Conservation (phyloP, 208 protist species). For the Balamuthia mandrillaris region DNA sequence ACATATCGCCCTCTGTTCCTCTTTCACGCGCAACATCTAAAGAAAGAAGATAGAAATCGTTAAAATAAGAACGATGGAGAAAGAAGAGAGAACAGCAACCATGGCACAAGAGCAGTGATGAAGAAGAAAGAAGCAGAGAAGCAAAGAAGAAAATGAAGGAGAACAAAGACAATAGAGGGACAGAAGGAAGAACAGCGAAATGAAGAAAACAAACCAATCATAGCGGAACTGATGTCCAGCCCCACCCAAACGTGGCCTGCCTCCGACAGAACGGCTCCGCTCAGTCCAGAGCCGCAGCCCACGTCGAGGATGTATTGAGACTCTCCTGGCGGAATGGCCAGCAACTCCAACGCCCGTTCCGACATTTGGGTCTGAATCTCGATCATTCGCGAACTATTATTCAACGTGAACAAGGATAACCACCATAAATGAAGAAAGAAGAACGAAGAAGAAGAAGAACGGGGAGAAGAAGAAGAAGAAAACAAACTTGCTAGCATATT, state of each 20-base stretch:
- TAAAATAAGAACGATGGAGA: too few species aligned
- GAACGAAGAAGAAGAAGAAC: background rate
- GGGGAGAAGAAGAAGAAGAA: background rate
- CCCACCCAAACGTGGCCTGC: conserved; percentile 94
- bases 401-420: background rate
- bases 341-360: conserved; percentile 94
- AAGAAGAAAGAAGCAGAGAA: too few species aligned
- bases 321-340: conserved; percentile 78
- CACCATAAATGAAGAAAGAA: background rate
- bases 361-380: conserved; percentile 95
- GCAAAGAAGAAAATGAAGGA: too few species aligned
- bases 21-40: conserved; percentile 75
- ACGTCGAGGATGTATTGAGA: conserved; percentile 92
- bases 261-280: conserved; percentile 89
- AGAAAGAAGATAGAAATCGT: too few species aligned
- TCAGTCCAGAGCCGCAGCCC: conserved; percentile 96
- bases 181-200: too few species aligned
- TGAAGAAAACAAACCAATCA: conserved; percentile 76
- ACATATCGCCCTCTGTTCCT: conserved; percentile 83
- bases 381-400: conserved; percentile 87
- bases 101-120: too few species aligned
- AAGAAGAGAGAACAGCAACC: too few species aligned
- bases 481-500: conserved; percentile 87
- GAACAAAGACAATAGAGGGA: too few species aligned
- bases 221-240: conserved; percentile 89